Evolutionary conservation across 2,329 filamentous ascomycete species (phyloP), one percentile per base, ranked within the genome.

Genomic region (Ceratocystis lukuohia): DNA sequence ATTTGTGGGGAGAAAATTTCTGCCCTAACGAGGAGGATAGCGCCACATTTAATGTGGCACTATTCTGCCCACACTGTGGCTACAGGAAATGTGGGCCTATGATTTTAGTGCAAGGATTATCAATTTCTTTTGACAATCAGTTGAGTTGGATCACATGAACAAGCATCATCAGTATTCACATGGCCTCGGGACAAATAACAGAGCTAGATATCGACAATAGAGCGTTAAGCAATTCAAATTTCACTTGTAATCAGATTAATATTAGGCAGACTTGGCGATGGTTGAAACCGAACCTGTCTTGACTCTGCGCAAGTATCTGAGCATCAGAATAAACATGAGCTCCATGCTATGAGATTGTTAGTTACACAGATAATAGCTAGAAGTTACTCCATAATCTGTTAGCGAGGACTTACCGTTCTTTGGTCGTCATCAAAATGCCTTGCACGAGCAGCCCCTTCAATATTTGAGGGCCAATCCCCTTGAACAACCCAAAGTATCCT

Each of bases 391-490:
- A 15, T n/a, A 1, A 7, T 15, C 33, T 12, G 12, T 7, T 3
- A n/a, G 20, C 12, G 5, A 20, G 2, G 2, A 72, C 80, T 70
- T 80, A 91, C 89, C 91, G 84, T 77, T 99, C 94, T 78, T 99
- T 99, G 61, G 91, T 94, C 91, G 96, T 99, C 94, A 99, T 99
- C 48, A 99, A 80, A 66, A 99, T 85, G 62, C 94, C 94, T 74
- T 99, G 94, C 1, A 99, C 94, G 62, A 99, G 75, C 64, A 99
- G 77, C 1, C 94, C 94, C 77, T 99, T 99, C 68, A 91, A 76
- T 64, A 99, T 88, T 75, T 99, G 94, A 2, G 94, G 94, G 0
- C 85, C 91, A 70, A 99, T 96, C 53, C 94, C 94, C 79, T 99
- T 99, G 80, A 97, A 99, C 1, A 99, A 80, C n/a, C 88, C 88